A percentile compares a stretch with the other conserved stretches of the same genome.
Conservation (phyloP, 2,329 filamentous ascomycete species). For the Claviceps spartinae region DNA sequence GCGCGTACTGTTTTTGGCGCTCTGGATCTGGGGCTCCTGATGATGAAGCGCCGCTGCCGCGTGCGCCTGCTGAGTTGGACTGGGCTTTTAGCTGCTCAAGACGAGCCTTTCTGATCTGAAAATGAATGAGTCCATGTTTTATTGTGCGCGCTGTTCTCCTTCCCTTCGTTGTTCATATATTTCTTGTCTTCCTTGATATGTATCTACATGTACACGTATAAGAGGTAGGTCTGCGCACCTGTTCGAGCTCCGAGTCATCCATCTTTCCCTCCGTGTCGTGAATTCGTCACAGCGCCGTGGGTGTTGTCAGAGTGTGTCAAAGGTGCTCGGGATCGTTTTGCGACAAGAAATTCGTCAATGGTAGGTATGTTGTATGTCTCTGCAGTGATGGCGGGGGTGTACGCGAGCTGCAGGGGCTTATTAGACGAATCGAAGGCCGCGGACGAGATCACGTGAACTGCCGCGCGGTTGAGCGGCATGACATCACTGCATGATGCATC, state of each 20-base stretch:
- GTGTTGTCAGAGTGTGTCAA: no score
- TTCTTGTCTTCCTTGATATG: background rate
- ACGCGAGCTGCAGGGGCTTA: no score
- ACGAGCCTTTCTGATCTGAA: slow-evolving; percentile 77
- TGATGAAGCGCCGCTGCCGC: slow-evolving; percentile 23
- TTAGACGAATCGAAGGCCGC: no score
- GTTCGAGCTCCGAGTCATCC: slow-evolving; percentile 32
- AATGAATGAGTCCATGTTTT: background rate
- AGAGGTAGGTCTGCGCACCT: slow-evolving; percentile 14
- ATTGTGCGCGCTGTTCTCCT: background rate
- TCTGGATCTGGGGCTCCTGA: slow-evolving; percentile 37
- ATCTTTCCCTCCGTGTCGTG: slow-evolving; percentile 13
- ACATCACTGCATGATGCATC: no score
- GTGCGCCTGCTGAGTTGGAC: slow-evolving; percentile 32
- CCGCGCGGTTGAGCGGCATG: no score
- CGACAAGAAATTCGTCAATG: no score
- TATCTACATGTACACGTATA: background rate
- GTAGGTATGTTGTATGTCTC: no score
- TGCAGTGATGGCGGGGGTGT: no score
- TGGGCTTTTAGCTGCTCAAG: slow-evolving; percentile 83
- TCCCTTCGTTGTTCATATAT: background rate
- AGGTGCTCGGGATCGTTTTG: no score
- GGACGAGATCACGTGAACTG: no score
- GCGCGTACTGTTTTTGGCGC: slow-evolving; percentile 39
- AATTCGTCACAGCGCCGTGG: background rate